Base-by-base conservation (phyloP, 2,329 filamentous ascomycete species). In the Lomentospora prolificans region DNA sequence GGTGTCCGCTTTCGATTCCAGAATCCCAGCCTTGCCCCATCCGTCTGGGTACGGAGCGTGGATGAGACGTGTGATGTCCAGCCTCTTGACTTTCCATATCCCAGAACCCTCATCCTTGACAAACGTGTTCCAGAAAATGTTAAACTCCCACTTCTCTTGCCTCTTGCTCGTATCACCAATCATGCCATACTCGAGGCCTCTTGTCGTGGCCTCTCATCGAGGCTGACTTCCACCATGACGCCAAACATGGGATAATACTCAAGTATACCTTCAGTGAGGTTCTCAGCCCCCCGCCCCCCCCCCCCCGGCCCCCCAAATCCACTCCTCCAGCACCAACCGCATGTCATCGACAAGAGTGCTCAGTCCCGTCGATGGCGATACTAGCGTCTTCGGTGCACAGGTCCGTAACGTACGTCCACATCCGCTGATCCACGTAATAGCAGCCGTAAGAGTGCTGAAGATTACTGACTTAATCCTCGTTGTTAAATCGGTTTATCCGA, bases 231-330 rank as follows among this genome's bases (percentile, higher is more conserved):
- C 8, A 54, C 52, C 22, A 54, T 46, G 33, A 22, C 22, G 24
- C 46, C 52, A 24, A 54, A 54, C 24, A 46, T 54, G 10, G 52
- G 52, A 44, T 54, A 25, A 33, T 54, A 33, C 24, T 54, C 46
- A 12, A 54, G 36, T 14, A 54, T 46, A 4, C 52, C 52, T 17
- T 54, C 19, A 5, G 33, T 17, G 12, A 54, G 52, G 9, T 28
- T 28, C n/a, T 54, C 52, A 17, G 52, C 4, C n/a, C 52, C 52
- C 52, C n/a, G n/a, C n/a, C n/a, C n/a, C n/a, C n/a, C n/a, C n/a
- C n/a, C n/a, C n/a, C n/a, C n/a, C n/a, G n/a, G n/a, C n/a, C n/a
- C n/a, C n/a, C n/a, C n/a, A n/a, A n/a, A 54, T 54, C 52, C 52
- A 54, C 36, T 44, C 52, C 24, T 54, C 52, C 22, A 54, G 52